Conservation (phyloP, 768 basidiomycete genomes). For the Cyathus striatus region DNA sequence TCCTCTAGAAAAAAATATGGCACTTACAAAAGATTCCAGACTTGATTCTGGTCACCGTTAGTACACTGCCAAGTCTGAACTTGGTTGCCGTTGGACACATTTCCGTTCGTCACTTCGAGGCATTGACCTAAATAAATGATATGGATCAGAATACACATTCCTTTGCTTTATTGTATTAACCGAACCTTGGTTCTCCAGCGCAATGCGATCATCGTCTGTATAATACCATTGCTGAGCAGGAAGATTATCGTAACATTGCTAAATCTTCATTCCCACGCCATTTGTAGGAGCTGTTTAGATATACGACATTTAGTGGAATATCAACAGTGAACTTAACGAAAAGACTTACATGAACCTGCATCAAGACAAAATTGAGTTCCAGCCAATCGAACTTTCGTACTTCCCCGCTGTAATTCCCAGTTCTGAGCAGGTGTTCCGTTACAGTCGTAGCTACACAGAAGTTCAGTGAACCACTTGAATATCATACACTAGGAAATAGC, state of each 20-base stretch:
- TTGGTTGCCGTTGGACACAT: neutral
- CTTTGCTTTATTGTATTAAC: neutral
- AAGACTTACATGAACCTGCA: neutral
- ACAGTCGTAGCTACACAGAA: slow-evolving; percentile 1
- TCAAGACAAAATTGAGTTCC: neutral
- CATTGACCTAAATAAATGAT: neutral
- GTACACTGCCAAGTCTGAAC: neutral
- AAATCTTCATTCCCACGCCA: slow-evolving; percentile 1
- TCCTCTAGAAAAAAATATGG: neutral
- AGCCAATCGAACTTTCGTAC: neutral
- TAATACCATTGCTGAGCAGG: neutral
- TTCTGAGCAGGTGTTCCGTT: slow-evolving; percentile 1
- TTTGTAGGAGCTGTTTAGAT: neutral
- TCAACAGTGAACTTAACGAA: neutral
- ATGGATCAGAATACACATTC: neutral
- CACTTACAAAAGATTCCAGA: slow-evolving; percentile 49
- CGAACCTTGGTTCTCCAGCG: neutral
- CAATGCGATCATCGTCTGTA: neutral
- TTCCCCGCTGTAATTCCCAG: neutral
- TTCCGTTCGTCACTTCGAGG: neutral
- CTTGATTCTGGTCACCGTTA: slow-evolving; percentile 10
- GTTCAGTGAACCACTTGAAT: neutral
- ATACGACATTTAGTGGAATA: neutral
- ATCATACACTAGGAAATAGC: neutral
- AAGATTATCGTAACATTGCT: neutral